phyloP scores from a whole-genome alignment of 805 yeast species.

The Kockiozyma suomiensis region DNA sequence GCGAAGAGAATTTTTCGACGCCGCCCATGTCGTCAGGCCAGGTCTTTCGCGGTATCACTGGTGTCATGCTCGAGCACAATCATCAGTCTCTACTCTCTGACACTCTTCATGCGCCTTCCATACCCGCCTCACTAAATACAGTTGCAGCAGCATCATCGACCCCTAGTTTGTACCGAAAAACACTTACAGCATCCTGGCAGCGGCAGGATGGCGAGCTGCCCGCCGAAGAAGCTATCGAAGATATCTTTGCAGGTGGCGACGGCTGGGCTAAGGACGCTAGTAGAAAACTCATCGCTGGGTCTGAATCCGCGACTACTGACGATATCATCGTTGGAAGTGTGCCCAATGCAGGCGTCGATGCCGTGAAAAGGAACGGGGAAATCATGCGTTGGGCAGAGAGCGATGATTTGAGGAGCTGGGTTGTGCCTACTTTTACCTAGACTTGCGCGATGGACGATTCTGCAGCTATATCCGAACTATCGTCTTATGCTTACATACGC shows the following conservation, averaged over 20 bases:
- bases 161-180: constrained; percentile 30
- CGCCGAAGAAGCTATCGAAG: constrained; percentile 73
- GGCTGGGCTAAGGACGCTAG: constrained; percentile 48
- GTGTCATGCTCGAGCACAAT: constrained; percentile 42
- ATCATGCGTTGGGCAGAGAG: constrained; percentile 26
- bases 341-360: constrained; percentile 22
- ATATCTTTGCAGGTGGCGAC: constrained; percentile 70
- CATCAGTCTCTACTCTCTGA: constrained; percentile 1
- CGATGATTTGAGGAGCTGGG: constrained; percentile 33
- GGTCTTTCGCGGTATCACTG: constrained; percentile 56
- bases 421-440: not conserved
- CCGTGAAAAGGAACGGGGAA: constrained; percentile 22
- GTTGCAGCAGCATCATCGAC: not conserved
- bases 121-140: not conserved
- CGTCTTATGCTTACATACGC: too few relatives aligned
- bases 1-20: constrained; percentile 29
- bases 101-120: not conserved
- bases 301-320: not conserved
- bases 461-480: too few relatives aligned
- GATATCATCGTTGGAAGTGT: constrained; percentile 10
- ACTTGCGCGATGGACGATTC: too few relatives aligned
- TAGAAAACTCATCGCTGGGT: not conserved
- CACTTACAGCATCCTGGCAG: constrained; percentile 34
- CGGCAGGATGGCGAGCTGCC: constrained; percentile 36
- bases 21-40: constrained; percentile 46